These are phyloP conservation scores for Lachnellula cervina DNA, from an alignment of 2,329 filamentous ascomycete genomes.

Conservation along the genomic window DNA sequence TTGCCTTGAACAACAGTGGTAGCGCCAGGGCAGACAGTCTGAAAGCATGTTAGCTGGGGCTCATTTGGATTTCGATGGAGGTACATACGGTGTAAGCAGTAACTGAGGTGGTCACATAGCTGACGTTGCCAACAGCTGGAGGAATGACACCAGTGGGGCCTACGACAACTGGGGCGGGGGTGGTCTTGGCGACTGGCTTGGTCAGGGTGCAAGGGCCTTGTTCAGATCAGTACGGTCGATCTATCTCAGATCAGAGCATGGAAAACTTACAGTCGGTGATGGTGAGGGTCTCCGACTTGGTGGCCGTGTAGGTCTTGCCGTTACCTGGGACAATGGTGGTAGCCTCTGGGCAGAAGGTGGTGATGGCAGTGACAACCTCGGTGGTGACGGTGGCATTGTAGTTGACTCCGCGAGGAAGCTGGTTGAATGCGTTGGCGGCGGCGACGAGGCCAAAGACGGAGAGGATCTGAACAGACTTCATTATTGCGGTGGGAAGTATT, in stretches of 20 bases:
- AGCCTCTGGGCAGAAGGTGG: constrained; percentile 46
- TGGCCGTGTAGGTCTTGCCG: constrained; percentile 47
- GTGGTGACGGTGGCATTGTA: constrained; percentile 34
- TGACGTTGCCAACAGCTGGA: constrained; percentile 5
- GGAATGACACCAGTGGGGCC: neutral
- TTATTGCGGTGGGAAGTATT: neutral
- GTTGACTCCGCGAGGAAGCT: constrained; percentile 2
- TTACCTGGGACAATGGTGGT: constrained; percentile 41
- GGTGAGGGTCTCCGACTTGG: constrained; percentile 41
- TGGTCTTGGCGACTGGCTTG: constrained; percentile 3
- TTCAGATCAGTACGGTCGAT: too few species aligned
- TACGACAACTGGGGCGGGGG: constrained; percentile 1
- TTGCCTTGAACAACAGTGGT: constrained; percentile 16
- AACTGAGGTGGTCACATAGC: constrained; percentile 1
- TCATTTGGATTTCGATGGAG: neutral
- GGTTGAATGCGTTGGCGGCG: constrained; percentile 17
- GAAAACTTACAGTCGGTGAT: constrained; percentile 48
- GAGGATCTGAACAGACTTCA: constrained; percentile 20
- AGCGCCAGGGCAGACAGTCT: constrained; percentile 14
- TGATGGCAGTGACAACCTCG: constrained; percentile 33
- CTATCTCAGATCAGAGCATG: too few species aligned
- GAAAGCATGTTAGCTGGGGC: neutral
- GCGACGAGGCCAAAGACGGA: constrained; percentile 30
- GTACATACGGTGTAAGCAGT: constrained; percentile 3
- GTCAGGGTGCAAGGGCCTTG: neutral